Evolutionary conservation across 371 early-diverging fungal species (phyloP).

Genomic region (Mortierella sp.): DNA sequence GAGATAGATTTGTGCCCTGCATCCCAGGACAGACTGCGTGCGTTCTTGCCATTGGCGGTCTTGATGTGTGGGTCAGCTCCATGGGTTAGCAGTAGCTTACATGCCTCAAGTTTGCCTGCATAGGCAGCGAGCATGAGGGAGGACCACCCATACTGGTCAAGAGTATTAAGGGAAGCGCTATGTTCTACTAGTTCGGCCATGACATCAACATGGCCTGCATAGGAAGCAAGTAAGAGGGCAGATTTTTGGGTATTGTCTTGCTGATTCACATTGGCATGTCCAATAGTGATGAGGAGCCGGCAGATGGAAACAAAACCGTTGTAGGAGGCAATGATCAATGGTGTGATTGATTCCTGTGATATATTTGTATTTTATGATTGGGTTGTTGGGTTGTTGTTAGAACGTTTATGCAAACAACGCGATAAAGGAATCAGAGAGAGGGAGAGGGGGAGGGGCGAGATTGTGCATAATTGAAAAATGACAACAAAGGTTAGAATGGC

Average conservation of each 20-base stretch:
- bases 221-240: conserved; percentile 55
- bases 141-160: conserved; percentile 60
- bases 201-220: conserved; percentile 54
- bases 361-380: not conserved
- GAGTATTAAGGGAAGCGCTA: conserved; percentile 47
- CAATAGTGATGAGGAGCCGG: conserved; percentile 43
- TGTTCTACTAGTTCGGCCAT: conserved; percentile 50
- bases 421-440: not conserved
- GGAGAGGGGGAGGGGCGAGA: not conserved
- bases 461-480: not conserved
- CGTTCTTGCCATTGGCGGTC: conserved; percentile 57
- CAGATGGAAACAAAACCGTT: conserved; percentile 58
- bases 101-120: conserved; percentile 49
- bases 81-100: conserved; percentile 49
- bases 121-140: conserved; percentile 61
- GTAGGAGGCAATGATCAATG: conserved; percentile 60
- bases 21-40: conserved; percentile 54
- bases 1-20: conserved; percentile 53
- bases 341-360: conserved; percentile 53
- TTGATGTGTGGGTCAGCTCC: conserved; percentile 54
- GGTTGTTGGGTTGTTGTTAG: conserved; percentile 1
- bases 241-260: conserved; percentile 59
- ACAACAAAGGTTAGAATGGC: not conserved
- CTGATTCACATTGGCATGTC: conserved; percentile 55
- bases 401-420: conserved; percentile 12